Conservation (phyloP, 2,329 filamentous ascomycete genomes). For the Arthrobotrys musiformis region DNA sequence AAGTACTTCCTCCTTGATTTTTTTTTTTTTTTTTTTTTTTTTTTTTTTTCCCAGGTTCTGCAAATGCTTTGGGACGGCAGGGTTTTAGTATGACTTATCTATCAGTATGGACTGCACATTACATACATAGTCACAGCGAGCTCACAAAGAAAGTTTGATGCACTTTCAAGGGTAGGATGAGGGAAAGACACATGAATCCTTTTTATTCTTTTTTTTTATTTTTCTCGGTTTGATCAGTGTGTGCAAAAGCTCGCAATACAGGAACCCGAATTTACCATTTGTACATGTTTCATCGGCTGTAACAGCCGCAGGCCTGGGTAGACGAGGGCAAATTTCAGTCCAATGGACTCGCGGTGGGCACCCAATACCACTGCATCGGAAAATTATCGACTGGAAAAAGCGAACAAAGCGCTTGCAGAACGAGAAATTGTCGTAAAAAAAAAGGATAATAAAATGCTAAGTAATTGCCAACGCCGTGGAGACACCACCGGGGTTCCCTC, state of each 20-base stretch:
- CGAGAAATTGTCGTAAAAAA: conserved; percentile 32
- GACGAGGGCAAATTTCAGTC: conserved; percentile 27
- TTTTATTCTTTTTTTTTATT: no score
- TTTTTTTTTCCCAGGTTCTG: conserved; percentile 4
- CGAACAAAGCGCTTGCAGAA: conserved; percentile 54
- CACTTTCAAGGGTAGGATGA: not conserved
- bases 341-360: conserved; percentile 22
- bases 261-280: conserved; percentile 23
- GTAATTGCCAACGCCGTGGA: not conserved
- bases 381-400: conserved; percentile 36
- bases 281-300: conserved; percentile 48
- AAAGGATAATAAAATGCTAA: not conserved
- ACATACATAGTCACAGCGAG: conserved; percentile 26
- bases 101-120: no score
- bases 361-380: conserved; percentile 46
- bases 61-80: conserved; percentile 1
- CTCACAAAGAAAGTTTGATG: not conserved
- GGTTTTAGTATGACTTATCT: conserved; percentile 4
- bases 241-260: not conserved
- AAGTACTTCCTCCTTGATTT: not conserved
- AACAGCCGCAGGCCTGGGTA: conserved; percentile 44
- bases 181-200: not conserved
- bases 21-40: conserved; percentile 14
- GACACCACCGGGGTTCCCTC: not conserved
- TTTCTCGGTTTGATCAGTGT: not conserved